Base-by-base conservation (phyloP, 176 grass and related monocot species). In the Cymbopogon citratus region DNA sequence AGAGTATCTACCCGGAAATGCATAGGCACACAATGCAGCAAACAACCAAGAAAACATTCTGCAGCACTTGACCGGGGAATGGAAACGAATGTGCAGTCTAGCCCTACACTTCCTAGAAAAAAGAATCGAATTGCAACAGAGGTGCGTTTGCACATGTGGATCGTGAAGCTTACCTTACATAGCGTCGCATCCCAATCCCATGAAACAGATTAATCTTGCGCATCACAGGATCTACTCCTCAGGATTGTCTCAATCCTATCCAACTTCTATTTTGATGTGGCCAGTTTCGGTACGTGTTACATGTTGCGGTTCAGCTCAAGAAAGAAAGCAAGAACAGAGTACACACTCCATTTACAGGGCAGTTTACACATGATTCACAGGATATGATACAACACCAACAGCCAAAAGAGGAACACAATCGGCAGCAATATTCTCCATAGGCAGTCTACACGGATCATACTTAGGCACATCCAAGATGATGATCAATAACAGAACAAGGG, bases 111-210 rank as follows among this genome's bases (percentile, higher is more conserved):
- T 40, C 65, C 31, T 33, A 75, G 21, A 61, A 41, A 15, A 76
- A 34, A 38, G 13, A 78, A 85, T 54, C 73, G 28, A 81, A 81
- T 69, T 35, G 77, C 73, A 78, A 67, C 34, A 59, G 10, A 73
- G 76, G 4, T 43, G 78, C 27, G 36, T 79, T 73, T 74, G 24
- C 84, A 79, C 28, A 86, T 79, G 68, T 86, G 68, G 83, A 82
- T 80, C 77, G 81, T 60, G 83, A 86, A 76, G 70, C 90, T 87
- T 80, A 92, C 90, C 90, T 89, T 78, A n/a, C 41, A 79, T 44
- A 35, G 39, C 73, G 74, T 41, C 40, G 87, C 69, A 34, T 87
- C 61, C 82, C 78, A 61, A 34, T 87, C 61, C 82, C 78, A 61
- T 41, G 19, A 31, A 80, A 90, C 60, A 12, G 79, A 51, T 81